Evolutionary conservation across 306 rosid species (phyloP).

Genomic region (Trichosanthes cucumerina): DNA sequence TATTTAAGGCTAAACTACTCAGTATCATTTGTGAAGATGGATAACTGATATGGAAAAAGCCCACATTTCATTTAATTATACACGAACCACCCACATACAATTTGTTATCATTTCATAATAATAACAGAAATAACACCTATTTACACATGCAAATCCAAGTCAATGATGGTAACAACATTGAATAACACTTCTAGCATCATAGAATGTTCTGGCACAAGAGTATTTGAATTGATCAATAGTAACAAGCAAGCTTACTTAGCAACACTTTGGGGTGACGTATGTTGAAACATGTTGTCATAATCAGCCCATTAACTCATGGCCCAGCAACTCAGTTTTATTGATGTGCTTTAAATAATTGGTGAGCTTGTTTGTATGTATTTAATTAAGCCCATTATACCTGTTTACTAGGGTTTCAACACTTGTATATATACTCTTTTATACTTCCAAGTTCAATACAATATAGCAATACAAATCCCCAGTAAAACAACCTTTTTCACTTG

Average conservation of each 20-base stretch:
- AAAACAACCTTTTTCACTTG: too few relatives aligned
- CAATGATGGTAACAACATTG: neutral
- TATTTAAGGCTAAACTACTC: neutral
- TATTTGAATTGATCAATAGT: neutral
- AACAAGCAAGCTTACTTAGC: conserved; percentile 50
- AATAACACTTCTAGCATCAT: neutral
- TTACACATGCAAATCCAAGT: neutral
- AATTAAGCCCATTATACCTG: too few relatives aligned
- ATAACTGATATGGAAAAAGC: neutral
- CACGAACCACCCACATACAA: neutral
- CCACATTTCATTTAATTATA: neutral
- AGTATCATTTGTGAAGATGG: neutral
- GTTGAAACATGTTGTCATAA: too few relatives aligned
- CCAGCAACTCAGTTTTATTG: too few relatives aligned
- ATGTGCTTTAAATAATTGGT: too few relatives aligned
- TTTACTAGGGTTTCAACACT: too few relatives aligned
- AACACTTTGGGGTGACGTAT: conserved; percentile 87
- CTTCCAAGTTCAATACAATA: too few relatives aligned
- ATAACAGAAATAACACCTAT: neutral
- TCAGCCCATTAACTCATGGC: too few relatives aligned
- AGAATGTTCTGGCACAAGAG: neutral
- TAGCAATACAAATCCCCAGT: too few relatives aligned
- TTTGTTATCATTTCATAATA: neutral
- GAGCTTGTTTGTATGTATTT: too few relatives aligned
- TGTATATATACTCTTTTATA: too few relatives aligned